Evolutionary conservation across 1,284 basidiomycete genomes (phyloP).

Genomic region (Marasmius oreades): DNA sequence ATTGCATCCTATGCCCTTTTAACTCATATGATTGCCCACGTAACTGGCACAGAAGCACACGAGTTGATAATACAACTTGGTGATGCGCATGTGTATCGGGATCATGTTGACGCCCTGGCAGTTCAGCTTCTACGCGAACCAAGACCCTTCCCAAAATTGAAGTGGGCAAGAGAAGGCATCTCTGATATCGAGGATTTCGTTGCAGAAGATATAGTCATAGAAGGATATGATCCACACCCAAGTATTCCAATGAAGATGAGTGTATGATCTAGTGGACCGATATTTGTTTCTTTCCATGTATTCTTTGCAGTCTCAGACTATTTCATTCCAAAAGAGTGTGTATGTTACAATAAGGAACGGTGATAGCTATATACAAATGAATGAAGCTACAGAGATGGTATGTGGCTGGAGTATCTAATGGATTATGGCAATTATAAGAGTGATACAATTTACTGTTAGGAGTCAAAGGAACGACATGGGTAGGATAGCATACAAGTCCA

Average conservation of each 20-base stretch:
- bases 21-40: conserved; percentile 93
- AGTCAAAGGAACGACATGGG: too few species aligned
- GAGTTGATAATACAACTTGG: conserved; percentile 93
- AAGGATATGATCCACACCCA: conserved; percentile 84
- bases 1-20: conserved; percentile 97
- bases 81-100: conserved; percentile 94
- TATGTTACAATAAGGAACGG: not conserved
- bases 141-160: conserved; percentile 79
- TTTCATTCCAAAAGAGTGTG: too few species aligned
- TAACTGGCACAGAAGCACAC: conserved; percentile 83
- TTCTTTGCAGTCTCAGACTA: not conserved
- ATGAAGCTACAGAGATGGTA: not conserved
- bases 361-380: not conserved
- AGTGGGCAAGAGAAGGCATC: conserved; percentile 61
- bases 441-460: too few species aligned
- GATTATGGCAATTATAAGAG: too few species aligned
- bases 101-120: conserved; percentile 87
- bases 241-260: conserved; percentile 98
- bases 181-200: conserved; percentile 83
- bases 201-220: conserved; percentile 80
- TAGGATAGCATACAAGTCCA: too few species aligned
- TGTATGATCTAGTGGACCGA: conserved; percentile 42
- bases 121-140: conserved; percentile 81
- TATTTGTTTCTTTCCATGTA: not conserved
- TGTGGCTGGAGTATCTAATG: too few species aligned